phyloP scores from a whole-genome alignment of 306 rosid genomes.

The Cicer cuneatum region DNA sequence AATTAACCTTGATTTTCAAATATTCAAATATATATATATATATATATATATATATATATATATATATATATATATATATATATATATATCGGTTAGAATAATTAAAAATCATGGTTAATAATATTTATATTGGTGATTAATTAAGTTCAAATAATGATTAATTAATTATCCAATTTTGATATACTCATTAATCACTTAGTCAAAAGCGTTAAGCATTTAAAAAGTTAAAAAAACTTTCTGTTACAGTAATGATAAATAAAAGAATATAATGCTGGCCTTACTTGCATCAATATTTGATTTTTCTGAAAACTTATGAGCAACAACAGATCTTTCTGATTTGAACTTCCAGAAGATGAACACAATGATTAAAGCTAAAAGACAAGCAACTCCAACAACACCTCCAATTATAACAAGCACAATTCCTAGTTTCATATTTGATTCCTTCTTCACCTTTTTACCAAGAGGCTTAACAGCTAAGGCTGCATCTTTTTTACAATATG shows the following conservation, averaged over 20 bases:
- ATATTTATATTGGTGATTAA: no score
- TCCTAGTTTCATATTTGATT: slow-evolving; percentile 55
- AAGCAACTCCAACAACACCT: slow-evolving; percentile 60
- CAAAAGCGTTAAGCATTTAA: no score
- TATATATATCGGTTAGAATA: no score
- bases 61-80: no score
- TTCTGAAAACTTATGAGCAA: slow-evolving; percentile 53
- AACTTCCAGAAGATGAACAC: slow-evolving; percentile 57
- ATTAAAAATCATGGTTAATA: no score
- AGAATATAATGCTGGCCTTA: slow-evolving; percentile 47
- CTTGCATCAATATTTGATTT: slow-evolving; percentile 62
- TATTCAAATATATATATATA: no score
- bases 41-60: no score
- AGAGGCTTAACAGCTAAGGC: slow-evolving; percentile 87
- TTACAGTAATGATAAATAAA: neutral
- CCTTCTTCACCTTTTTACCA: slow-evolving; percentile 35
- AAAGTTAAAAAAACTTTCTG: no score
- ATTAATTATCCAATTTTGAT: no score
- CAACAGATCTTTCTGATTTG: slow-evolving; percentile 53
- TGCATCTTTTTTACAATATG: slow-evolving; percentile 68
- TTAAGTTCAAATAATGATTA: no score
- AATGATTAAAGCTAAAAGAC: slow-evolving; percentile 56
- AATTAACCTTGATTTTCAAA: no score
- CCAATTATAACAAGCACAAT: slow-evolving; percentile 67
- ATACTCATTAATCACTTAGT: no score